Percentiles rank a stretch among this genome's conserved stretches.
Evolutionary conservation across 257 asterid genomes (phyloP).

Genomic region (Solanum gracilifrons): DNA sequence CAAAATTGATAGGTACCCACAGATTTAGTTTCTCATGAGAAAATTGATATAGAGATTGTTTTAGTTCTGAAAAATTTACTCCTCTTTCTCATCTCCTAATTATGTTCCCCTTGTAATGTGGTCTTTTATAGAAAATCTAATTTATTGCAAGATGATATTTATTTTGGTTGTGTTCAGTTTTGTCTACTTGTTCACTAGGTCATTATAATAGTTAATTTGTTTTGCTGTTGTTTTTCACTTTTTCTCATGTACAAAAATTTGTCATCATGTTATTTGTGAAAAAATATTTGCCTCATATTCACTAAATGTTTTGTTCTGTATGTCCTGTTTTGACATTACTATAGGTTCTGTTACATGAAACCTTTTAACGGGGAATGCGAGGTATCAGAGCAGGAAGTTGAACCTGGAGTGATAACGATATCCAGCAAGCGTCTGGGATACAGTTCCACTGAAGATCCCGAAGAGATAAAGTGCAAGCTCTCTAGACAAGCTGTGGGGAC

Average conservation of each 20-base stretch:
- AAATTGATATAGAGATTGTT: neutral
- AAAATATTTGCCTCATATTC: neutral
- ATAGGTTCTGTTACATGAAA: slow-evolving; percentile 71
- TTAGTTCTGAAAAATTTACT: neutral
- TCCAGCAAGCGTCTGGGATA: slow-evolving; percentile 33
- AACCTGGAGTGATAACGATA: slow-evolving; percentile 43
- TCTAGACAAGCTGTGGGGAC: neutral
- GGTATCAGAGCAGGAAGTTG: slow-evolving; percentile 44
- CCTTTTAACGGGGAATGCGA: slow-evolving; percentile 57
- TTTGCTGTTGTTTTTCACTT: neutral
- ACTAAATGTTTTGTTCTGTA: neutral
- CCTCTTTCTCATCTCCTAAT: neutral
- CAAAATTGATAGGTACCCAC: neutral
- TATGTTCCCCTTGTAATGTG: neutral
- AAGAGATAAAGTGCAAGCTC: neutral
- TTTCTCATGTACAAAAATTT: neutral
- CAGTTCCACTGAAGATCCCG: slow-evolving; percentile 1
- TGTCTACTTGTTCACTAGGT: neutral
- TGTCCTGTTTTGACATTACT: neutral
- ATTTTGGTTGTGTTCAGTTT: neutral
- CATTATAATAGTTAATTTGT: neutral
- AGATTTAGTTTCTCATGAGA: neutral
- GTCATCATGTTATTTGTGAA: neutral
- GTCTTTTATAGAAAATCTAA: neutral
- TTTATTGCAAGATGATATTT: neutral